These are phyloP conservation scores for Kluyveromyces marxianus DNA, from an alignment of 1,139 yeast species.

Conservation along the genomic window DNA sequence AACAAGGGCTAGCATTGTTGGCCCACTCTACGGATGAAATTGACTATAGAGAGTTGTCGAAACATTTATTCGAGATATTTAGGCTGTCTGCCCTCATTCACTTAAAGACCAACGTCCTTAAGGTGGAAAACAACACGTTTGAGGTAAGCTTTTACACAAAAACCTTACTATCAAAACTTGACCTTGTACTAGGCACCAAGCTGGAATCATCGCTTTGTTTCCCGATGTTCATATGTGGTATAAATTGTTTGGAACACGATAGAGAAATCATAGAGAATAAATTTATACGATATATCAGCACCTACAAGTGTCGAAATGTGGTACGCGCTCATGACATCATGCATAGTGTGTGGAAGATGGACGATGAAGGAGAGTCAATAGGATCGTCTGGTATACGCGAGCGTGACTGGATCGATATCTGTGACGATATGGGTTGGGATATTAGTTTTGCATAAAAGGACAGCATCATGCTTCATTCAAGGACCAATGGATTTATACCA, in stretches of 20 bases:
- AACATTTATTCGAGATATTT: constrained; percentile 49
- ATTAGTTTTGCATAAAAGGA: constrained; percentile 52
- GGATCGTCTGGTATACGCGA: constrained; percentile 20
- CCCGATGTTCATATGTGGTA: constrained; percentile 72
- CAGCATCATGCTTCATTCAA: no score
- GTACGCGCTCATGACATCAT: constrained; percentile 51
- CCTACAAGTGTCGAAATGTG: constrained; percentile 65
- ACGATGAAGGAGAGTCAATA: constrained; percentile 35
- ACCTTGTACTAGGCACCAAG: constrained; percentile 54
- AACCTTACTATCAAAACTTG: constrained; percentile 51
- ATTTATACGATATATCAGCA: constrained; percentile 47
- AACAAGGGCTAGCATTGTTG: constrained; percentile 11
- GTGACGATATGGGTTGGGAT: constrained; percentile 68
- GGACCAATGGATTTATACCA: not conserved
- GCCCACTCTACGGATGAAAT: constrained; percentile 1
- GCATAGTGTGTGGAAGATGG: constrained; percentile 50
- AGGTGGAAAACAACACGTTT: constrained; percentile 33
- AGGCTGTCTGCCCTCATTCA: constrained; percentile 65
- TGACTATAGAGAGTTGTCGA: constrained; percentile 1
- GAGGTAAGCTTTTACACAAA: constrained; percentile 55
- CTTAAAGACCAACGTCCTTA: constrained; percentile 52
- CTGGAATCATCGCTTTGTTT: constrained; percentile 69
- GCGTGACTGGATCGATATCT: constrained; percentile 55
- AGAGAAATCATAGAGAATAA: constrained; percentile 45
- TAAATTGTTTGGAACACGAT: constrained; percentile 46